Percentiles rank a stretch among this genome's conserved stretches.
These are phyloP conservation scores for Flammula alnicola DNA, from an alignment of 1,284 basidiomycete genomes.

Conservation along the genomic window DNA sequence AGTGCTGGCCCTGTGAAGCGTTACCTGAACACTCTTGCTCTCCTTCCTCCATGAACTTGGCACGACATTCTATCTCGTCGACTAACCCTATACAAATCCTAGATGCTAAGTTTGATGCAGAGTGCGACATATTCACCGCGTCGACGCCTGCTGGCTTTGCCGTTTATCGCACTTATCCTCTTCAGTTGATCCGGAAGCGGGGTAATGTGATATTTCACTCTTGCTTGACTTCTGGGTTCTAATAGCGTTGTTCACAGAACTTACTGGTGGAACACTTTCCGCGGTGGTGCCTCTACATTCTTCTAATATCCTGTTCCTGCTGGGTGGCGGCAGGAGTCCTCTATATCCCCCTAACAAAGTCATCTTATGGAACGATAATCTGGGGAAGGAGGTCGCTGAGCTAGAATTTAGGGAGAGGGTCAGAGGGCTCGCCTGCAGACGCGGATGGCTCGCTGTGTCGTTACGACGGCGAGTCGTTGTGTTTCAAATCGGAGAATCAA, in stretches of 20 bases:
- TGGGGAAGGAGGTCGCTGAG: constrained; percentile 80
- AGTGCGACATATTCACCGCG: constrained; percentile 81
- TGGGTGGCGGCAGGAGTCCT: constrained; percentile 91
- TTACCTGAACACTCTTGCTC: constrained; percentile 4
- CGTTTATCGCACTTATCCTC: constrained; percentile 81
- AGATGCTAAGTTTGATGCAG: constrained; percentile 78
- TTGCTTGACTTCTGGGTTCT: background rate
- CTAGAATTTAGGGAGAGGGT: constrained; percentile 92
- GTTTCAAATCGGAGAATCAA: constrained; percentile 72
- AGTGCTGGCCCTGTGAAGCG: too few species aligned
- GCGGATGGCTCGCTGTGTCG: constrained; percentile 85
- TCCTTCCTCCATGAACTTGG: constrained; percentile 79
- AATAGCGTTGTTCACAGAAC: constrained; percentile 49
- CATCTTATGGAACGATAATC: constrained; percentile 85
- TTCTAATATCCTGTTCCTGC: constrained; percentile 86
- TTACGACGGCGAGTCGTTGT: constrained; percentile 80
- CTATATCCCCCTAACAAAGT: constrained; percentile 95
- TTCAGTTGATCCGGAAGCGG: constrained; percentile 79
- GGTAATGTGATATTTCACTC: constrained; percentile 50
- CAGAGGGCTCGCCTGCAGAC: constrained; percentile 77
- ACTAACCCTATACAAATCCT: constrained; percentile 78
- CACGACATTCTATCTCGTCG: constrained; percentile 83
- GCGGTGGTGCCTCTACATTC: constrained; percentile 81
- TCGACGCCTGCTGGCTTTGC: constrained; percentile 87
- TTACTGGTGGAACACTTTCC: constrained; percentile 80